phyloP scores from a whole-genome alignment of 2,329 filamentous ascomycete species.

The Podosphaera fusca region DNA sequence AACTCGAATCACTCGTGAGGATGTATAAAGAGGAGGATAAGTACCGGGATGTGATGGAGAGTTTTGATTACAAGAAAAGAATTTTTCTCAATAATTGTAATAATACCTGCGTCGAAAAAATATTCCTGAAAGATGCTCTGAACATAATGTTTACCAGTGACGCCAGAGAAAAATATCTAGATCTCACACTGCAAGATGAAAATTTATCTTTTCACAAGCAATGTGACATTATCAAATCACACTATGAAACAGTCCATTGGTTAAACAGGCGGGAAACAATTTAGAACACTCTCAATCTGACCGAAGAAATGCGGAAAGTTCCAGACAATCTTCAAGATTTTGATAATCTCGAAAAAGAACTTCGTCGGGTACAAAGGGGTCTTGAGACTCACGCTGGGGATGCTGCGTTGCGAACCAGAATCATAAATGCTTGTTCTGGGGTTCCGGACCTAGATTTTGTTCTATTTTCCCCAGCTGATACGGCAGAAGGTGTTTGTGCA shows the following conservation, averaged over 20 bases:
- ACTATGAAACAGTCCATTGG: no score
- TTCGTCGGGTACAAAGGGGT: no score
- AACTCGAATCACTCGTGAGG: no score
- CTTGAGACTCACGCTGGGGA: no score
- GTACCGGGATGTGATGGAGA: not conserved
- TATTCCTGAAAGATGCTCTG: not conserved
- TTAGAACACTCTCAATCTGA: not conserved
- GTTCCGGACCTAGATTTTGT: not conserved
- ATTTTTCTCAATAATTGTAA: not conserved
- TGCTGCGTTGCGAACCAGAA: no score
- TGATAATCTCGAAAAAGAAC: not conserved
- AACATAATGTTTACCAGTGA: not conserved
- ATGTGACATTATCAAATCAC: not conserved
- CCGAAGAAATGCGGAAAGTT: not conserved
- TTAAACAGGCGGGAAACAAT: no score
- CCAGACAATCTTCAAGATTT: not conserved
- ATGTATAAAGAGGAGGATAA: no score
- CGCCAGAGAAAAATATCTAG: not conserved
- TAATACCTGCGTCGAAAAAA: not conserved
- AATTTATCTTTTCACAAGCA: not conserved
- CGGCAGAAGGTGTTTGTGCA: not conserved
- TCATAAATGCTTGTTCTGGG: not conserved
- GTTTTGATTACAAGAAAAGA: not conserved
- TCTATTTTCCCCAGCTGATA: not conserved
- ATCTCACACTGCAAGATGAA: not conserved